These are phyloP conservation scores for Aspergillus fischeri DNA, from an alignment of 2,329 filamentous ascomycete genomes.

Conservation along the genomic window DNA sequence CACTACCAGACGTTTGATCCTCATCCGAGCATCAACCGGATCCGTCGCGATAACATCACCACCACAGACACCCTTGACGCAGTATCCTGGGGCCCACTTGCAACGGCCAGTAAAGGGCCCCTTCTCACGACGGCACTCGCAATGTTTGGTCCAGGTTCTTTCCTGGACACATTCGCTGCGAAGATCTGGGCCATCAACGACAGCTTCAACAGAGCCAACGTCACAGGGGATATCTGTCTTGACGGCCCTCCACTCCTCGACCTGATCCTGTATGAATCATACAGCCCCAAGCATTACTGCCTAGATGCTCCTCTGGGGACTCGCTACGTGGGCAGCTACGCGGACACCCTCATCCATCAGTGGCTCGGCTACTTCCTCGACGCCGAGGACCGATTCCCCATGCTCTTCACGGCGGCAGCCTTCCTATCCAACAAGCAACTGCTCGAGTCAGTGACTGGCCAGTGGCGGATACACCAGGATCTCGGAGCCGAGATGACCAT, in stretches of 20 bases:
- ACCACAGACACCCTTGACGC: neutral
- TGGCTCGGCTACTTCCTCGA: neutral
- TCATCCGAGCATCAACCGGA: neutral
- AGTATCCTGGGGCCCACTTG: neutral
- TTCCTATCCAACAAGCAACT: neutral
- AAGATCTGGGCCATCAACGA: neutral
- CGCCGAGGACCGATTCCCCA: neutral
- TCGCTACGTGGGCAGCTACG: neutral
- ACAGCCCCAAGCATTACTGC: neutral
- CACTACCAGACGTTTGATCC: neutral
- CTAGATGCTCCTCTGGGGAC: neutral
- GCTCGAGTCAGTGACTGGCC: neutral
- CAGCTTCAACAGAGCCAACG: neutral
- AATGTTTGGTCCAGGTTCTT: conserved; percentile 22
- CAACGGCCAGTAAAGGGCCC: conserved; percentile 11
- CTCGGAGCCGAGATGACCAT: conserved; percentile 5
- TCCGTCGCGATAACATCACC: neutral
- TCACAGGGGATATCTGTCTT: neutral
- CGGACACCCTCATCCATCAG: neutral
- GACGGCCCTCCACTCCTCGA: neutral
- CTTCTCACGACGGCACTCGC: conserved; percentile 19
- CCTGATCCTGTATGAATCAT: neutral
- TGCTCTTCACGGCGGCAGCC: neutral
- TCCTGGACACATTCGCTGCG: conserved; percentile 9
- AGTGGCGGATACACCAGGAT: neutral